Evolutionary conservation across 768 basidiomycete genomes (phyloP).

Genomic region (Calocera viscosa): DNA sequence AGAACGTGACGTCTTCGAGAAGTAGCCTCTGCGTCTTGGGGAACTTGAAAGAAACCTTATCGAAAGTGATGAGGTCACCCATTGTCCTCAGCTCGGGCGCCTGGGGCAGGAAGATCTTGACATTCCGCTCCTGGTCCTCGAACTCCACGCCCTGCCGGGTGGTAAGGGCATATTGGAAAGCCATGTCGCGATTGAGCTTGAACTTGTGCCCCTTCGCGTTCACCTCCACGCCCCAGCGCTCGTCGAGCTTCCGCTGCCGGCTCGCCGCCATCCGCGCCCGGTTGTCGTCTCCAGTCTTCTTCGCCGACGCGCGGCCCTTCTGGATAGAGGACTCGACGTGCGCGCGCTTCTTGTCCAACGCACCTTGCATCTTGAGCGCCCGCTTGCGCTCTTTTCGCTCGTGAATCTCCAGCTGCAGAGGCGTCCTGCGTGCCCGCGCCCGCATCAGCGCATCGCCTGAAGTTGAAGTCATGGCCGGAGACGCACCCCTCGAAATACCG

Average conservation of each 20-base stretch:
- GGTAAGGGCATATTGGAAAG: constrained; percentile 32
- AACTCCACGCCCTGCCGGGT: constrained; percentile 33
- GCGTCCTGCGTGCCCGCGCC: constrained; percentile 28
- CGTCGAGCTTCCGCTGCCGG: constrained; percentile 46
- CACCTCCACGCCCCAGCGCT: constrained; percentile 29
- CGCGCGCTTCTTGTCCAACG: constrained; percentile 35
- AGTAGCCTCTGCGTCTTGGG: constrained; percentile 21
- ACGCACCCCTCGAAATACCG: constrained; percentile 40
- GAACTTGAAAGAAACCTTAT: constrained; percentile 30
- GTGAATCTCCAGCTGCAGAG: constrained; percentile 22
- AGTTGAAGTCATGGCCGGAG: not conserved
- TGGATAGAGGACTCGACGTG: constrained; percentile 46
- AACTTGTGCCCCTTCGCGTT: constrained; percentile 38
- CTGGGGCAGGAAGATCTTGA: constrained; percentile 30
- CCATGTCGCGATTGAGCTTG: constrained; percentile 45
- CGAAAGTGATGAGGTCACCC: constrained; percentile 31
- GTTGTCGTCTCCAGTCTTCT: constrained; percentile 51
- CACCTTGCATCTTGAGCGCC: constrained; percentile 31
- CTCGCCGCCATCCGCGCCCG: constrained; percentile 40
- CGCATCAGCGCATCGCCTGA: constrained; percentile 34
- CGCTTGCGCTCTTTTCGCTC: constrained; percentile 34
- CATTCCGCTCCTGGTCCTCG: constrained; percentile 29
- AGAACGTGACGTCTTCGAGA: constrained; percentile 29
- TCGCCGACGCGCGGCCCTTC: constrained; percentile 39
- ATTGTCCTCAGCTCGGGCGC: constrained; percentile 21